Evolutionary conservation across 345 rosid genomes (phyloP).

Genomic region (Syzygium jambos): DNA sequence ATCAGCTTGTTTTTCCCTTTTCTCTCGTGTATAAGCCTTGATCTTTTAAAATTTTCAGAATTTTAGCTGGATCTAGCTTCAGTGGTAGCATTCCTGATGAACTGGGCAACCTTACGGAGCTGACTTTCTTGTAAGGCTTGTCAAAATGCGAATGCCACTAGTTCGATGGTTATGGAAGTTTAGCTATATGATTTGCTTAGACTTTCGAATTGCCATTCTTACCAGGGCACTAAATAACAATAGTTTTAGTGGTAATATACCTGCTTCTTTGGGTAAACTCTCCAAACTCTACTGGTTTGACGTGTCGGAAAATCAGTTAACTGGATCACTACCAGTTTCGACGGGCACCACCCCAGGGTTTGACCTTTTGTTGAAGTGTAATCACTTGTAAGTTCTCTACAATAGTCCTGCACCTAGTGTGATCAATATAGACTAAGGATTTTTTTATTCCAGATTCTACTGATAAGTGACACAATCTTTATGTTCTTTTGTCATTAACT

Average conservation of each 20-base stretch:
- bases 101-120: slow-evolving; percentile 61
- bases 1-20: background rate
- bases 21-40: background rate
- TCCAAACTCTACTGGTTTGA: slow-evolving; percentile 32
- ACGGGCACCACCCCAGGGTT: slow-evolving; percentile 25
- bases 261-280: slow-evolving; percentile 32
- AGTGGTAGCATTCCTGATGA: slow-evolving; percentile 73
- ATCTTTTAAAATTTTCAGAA: slow-evolving; percentile 28
- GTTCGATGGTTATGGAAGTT: background rate
- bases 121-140: slow-evolving; percentile 76
- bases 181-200: background rate
- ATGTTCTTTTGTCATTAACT: background rate
- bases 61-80: slow-evolving; percentile 71
- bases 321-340: slow-evolving; percentile 38
- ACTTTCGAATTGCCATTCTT: background rate
- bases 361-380: slow-evolving; percentile 13
- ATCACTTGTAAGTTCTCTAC: slow-evolving; percentile 27
- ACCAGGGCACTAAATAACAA: slow-evolving; percentile 39
- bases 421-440: rapidly evolving
- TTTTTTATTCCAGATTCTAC: background rate
- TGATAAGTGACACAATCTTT: background rate
- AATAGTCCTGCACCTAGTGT: background rate
- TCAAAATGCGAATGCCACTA: background rate
- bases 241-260: slow-evolving; percentile 29
- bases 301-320: slow-evolving; percentile 29